Evolutionary conservation across 495 filamentous ascomycete genomes (phyloP).

Genomic region (Penicillium cosmopolitanum): DNA sequence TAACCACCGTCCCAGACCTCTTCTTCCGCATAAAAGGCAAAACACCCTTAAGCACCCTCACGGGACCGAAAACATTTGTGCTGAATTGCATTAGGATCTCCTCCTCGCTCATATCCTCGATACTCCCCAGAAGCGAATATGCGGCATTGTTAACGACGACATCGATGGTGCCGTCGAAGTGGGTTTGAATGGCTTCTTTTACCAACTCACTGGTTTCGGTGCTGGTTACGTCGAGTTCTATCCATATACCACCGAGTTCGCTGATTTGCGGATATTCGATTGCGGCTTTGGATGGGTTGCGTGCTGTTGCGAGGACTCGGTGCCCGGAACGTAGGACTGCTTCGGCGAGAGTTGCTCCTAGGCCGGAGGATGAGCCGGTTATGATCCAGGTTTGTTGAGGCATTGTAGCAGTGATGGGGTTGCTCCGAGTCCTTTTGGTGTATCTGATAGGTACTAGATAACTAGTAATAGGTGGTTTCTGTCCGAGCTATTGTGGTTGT

Average conservation of each 20-base stretch:
- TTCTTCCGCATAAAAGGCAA: slow-evolving; percentile 51
- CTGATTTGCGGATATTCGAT: slow-evolving; percentile 18
- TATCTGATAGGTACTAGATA: background rate
- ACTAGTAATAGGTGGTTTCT: background rate
- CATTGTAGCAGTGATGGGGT: background rate
- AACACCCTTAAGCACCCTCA: slow-evolving; percentile 48
- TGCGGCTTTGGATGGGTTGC: slow-evolving; percentile 38
- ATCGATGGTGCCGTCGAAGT: slow-evolving; percentile 20
- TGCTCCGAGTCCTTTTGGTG: background rate
- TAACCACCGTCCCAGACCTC: slow-evolving; percentile 46
- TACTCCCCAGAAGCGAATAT: slow-evolving; percentile 26
- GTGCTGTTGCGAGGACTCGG: slow-evolving; percentile 55
- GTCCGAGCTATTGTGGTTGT: background rate
- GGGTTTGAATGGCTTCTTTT: slow-evolving; percentile 13
- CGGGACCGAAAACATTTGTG: slow-evolving; percentile 53
- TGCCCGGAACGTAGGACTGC: slow-evolving; percentile 47
- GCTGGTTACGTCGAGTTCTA: slow-evolving; percentile 48
- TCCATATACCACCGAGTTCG: slow-evolving; percentile 19
- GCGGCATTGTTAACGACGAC: slow-evolving; percentile 40
- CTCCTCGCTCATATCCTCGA: slow-evolving; percentile 25
- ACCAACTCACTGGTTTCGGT: slow-evolving; percentile 24
- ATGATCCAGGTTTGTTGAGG: slow-evolving; percentile 44
- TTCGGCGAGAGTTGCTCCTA: slow-evolving; percentile 48
- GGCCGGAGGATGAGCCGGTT: slow-evolving; percentile 53
- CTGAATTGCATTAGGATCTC: slow-evolving; percentile 29